A percentile compares a stretch with the other conserved stretches of the same genome.
These are phyloP conservation scores for Paramyrothecium roridum DNA, from an alignment of 2,329 filamentous ascomycete genomes.

Conservation along the genomic window DNA sequence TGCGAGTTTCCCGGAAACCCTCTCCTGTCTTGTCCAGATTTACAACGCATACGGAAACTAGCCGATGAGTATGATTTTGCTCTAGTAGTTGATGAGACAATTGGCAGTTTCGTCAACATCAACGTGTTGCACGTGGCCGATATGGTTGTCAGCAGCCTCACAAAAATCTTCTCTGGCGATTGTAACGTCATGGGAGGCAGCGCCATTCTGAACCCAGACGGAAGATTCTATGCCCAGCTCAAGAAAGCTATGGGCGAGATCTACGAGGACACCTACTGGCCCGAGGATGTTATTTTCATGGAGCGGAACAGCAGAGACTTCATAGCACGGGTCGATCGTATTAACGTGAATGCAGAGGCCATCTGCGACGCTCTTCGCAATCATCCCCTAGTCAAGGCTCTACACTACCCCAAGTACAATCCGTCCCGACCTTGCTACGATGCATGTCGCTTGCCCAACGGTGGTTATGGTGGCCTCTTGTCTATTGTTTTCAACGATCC, in stretches of 20 bases:
- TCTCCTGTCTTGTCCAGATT: constrained; percentile 78
- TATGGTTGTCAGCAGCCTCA: constrained; percentile 89
- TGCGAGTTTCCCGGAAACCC: constrained; percentile 96
- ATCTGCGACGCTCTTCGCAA: constrained; percentile 69
- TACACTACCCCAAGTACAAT: constrained; percentile 85
- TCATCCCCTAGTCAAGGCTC: constrained; percentile 63
- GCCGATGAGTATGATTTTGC: constrained; percentile 85
- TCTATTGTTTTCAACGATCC: constrained; percentile 75
- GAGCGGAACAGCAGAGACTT: constrained; percentile 97
- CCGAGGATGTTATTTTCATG: constrained; percentile 90
- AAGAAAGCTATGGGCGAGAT: constrained; percentile 62
- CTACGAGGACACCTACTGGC: constrained; percentile 90
- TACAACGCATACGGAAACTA: constrained; percentile 73
- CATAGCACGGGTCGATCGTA: constrained; percentile 72
- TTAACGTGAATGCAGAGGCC: constrained; percentile 81
- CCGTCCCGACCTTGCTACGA: constrained; percentile 73
- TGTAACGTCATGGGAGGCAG: constrained; percentile 98
- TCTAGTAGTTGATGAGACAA: constrained; percentile 91
- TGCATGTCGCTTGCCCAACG: constrained; percentile 65
- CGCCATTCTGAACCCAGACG: constrained; percentile 59
- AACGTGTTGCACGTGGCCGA: constrained; percentile 89
- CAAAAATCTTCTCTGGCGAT: constrained; percentile 96
- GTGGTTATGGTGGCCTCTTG: constrained; percentile 86
- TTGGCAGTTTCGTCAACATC: constrained; percentile 94
- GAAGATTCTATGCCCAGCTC: constrained; percentile 67